Conservation (phyloP, 495 filamentous ascomycete species). For the Zalerion maritima region DNA sequence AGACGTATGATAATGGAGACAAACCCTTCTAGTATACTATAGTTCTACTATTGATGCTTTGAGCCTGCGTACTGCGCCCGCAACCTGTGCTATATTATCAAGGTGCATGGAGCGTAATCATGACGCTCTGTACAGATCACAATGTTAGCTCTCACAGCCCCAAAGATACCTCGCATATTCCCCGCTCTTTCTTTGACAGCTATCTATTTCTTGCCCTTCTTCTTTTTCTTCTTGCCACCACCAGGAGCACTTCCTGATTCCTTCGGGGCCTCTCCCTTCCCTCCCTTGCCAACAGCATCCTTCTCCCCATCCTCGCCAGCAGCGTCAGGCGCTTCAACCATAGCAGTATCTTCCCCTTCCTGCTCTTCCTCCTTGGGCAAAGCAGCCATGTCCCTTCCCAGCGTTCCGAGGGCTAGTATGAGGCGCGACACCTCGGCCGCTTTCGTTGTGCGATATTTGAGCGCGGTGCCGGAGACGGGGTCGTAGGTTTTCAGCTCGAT, state of each 20-base stretch:
- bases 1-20: not conserved
- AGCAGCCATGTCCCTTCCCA: constrained; percentile 51
- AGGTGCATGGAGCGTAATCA: too few species aligned
- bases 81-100: not conserved
- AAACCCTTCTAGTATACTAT: not conserved
- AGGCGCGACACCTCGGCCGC: constrained; percentile 77
- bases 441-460: constrained; percentile 86
- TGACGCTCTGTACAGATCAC: too few species aligned
- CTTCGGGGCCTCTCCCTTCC: constrained; percentile 16
- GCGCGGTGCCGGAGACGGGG: constrained; percentile 58
- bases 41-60: not conserved
- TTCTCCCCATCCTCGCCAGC: constrained; percentile 13
- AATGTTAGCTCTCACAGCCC: too few species aligned
- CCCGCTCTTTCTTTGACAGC: constrained; percentile 11
- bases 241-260: constrained; percentile 9
- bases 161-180: constrained; percentile 3
- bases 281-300: constrained; percentile 16
- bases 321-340: constrained; percentile 21
- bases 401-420: constrained; percentile 53
- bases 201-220: constrained; percentile 39
- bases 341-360: constrained; percentile 18
- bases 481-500: constrained; percentile 86
- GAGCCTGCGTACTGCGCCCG: not conserved
- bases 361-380: constrained; percentile 27
- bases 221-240: constrained; percentile 37